phyloP scores from a whole-genome alignment of 208 protist species.

The Wallacemonas sp. region DNA sequence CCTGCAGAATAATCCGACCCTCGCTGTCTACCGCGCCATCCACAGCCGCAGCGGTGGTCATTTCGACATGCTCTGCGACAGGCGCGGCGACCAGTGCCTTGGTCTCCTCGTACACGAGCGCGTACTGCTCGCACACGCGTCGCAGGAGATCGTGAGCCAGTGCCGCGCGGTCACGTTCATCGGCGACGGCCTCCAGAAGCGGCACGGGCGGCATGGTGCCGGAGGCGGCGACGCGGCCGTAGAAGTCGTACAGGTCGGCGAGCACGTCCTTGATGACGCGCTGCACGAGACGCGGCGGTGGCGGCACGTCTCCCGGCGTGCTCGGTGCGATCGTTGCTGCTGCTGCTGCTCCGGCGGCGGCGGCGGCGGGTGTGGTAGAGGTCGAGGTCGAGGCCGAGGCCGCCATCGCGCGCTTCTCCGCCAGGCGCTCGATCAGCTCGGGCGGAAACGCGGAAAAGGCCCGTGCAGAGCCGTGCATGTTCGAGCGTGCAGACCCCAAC shows the following conservation, averaged over 20 bases:
- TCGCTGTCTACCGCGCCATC: constrained; percentile 7
- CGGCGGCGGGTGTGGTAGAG: background rate
- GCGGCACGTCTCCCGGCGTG: too few species aligned
- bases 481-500: background rate
- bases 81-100: constrained; percentile 17
- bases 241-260: constrained; percentile 49
- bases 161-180: constrained; percentile 27
- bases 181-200: constrained; percentile 43
- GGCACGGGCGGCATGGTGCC: constrained; percentile 56
- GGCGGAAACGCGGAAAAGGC: constrained; percentile 3
- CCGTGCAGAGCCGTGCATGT: too few species aligned
- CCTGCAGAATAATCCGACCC: background rate
- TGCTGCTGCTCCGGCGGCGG: background rate
- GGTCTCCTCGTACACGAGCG: constrained; percentile 29
- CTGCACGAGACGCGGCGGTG: background rate
- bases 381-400: background rate
- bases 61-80: background rate
- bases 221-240: constrained; percentile 48
- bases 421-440: background rate
- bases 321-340: background rate
- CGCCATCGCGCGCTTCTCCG: background rate
- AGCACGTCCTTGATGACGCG: constrained; percentile 26
- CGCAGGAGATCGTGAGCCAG: constrained; percentile 24
- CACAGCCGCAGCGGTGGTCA: too few species aligned
- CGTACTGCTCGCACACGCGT: constrained; percentile 48